Evolutionary conservation across 208 protist genomes (phyloP), one percentile per base, ranked within the genome.

Genomic region (Crithidia sp.): DNA sequence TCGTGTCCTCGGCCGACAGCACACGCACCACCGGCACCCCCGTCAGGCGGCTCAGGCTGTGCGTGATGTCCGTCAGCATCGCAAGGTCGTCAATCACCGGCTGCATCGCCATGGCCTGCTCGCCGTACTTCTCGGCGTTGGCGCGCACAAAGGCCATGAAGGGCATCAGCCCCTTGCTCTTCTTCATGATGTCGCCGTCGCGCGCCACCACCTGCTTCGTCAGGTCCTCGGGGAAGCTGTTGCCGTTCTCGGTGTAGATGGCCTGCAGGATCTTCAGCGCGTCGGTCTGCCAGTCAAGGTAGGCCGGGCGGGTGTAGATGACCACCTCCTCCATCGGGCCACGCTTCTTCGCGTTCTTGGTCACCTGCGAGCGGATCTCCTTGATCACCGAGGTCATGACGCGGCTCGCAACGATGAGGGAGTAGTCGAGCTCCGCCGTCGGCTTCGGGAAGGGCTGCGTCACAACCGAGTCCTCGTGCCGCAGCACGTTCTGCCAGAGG

Each of bases 401-500:
- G 17, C 93, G 84, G 80, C 84, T 90, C 14, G 82, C 60, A 4
- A 94, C 76, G 43, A 93, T 80, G 28, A 92, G 85, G 17, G 83
- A 66, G 78, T 93, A 95, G 67, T 96, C 86, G 10, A 96, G 83
- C 40, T 89, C 82, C 0, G 82, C 90, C 47, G 82, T 88, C 60
- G 79, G 79, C 62, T 76, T 71, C 36, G 90, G 93, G 71, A 93
- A 94, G 54, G 47, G 59, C 67, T 87, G 81, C 19, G 76, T 71
- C 28, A 96, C 76, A 28, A 95, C 86, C 58, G 77, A 89, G 47
- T 81, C 83, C 17, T 66, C 73, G 19, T 96, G 79, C 12, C 82
- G 69, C 7, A 98, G 81, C 13, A 99, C 56, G 28, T 88, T 77
- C 45, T 72, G 76, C 98, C 98, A 99, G 55, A 99, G 81, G 65